Base-by-base conservation (phyloP, 2,329 filamentous ascomycete species). In the Paracoccidioides brasiliensis region DNA sequence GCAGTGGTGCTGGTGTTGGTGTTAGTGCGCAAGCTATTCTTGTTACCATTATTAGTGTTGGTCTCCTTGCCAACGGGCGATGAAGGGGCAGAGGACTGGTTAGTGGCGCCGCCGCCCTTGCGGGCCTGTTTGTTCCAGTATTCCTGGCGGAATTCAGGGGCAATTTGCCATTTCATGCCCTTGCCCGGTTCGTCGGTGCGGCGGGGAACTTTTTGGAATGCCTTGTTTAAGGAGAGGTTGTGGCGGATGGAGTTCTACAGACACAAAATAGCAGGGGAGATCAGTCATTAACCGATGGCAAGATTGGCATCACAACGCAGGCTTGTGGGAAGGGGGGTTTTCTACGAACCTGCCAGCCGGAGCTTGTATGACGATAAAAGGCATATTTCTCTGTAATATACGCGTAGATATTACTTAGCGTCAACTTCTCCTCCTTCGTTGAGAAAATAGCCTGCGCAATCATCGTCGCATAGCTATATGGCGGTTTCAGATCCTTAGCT, bases 81-180 rank as follows among this genome's bases (percentile, higher is more conserved):
- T 8, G 74, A 74, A 37, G 75, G 74, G 1, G 72, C 72, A 5
- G 71, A 73, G 9, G 72, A 74, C 48, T 72, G 70, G 45, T 72
- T 33, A 22, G 22, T 22, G 22, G 22, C 22, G 48, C 40, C 40
- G 9, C 72, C 71, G 10, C 72, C 71, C 55, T 73, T 74, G 37
- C 72, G 70, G 42, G 69, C 66, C 62, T 74, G 72, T 62, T 86
- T 88, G 67, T 86, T 86, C 57, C 89, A 80, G 76, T 96, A 95
- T 54, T 95, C 91, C 15, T 96, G 88, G 51, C 86, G 83, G 61
- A 85, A 80, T 60, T 94, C 88, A 1, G 87, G 80, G 3, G 88
- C 83, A 65, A 98, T 90, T 70, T 91, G 88, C 93, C 93, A 98
- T 69, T 97, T 97, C 90, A 96, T 97, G 33, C 93, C 93, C 69